Evolutionary conservation across 495 filamentous ascomycete genomes (phyloP).

Genomic region (Penicillium maclennaniae): DNA sequence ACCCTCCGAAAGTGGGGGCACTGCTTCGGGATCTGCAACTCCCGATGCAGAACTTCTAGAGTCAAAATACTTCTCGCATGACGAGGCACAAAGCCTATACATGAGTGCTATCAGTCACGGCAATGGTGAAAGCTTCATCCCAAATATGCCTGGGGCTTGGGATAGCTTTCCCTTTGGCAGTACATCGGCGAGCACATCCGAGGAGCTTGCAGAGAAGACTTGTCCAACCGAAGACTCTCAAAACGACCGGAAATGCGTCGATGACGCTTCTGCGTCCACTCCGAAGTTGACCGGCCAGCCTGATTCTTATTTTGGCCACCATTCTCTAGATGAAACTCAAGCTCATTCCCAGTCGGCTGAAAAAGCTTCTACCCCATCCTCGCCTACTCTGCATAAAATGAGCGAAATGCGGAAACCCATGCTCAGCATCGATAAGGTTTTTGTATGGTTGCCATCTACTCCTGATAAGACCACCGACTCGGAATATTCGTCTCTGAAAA

Average conservation of each 20-base stretch:
- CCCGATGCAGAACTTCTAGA: slow-evolving; percentile 54
- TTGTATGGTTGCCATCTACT: slow-evolving; percentile 35
- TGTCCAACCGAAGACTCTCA: not conserved
- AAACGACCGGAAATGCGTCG: not conserved
- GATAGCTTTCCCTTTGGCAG: slow-evolving; percentile 34
- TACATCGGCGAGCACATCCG: not conserved
- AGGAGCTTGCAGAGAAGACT: not conserved
- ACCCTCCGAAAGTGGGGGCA: slow-evolving; percentile 24
- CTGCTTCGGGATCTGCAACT: slow-evolving; percentile 19
- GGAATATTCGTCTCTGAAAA: slow-evolving; percentile 2
- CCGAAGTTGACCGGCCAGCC: slow-evolving; percentile 28
- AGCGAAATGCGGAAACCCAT: slow-evolving; percentile 33
- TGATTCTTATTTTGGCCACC: slow-evolving; percentile 11
- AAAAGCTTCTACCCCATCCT: slow-evolving; percentile 17
- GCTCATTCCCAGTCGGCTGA: slow-evolving; percentile 15
- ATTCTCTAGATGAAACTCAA: slow-evolving; percentile 4
- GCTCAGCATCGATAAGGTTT: slow-evolving; percentile 32
- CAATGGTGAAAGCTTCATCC: slow-evolving; percentile 35
- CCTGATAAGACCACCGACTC: not conserved
- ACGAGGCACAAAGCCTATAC: slow-evolving; percentile 95
- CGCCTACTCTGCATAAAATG: slow-evolving; percentile 16
- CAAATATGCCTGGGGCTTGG: slow-evolving; percentile 60
- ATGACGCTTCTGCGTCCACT: slow-evolving; percentile 22
- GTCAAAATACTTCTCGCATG: slow-evolving; percentile 81
- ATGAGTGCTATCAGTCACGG: slow-evolving; percentile 67